Conservation (phyloP, 1,139 yeast species). For the Pichia sp. region DNA sequence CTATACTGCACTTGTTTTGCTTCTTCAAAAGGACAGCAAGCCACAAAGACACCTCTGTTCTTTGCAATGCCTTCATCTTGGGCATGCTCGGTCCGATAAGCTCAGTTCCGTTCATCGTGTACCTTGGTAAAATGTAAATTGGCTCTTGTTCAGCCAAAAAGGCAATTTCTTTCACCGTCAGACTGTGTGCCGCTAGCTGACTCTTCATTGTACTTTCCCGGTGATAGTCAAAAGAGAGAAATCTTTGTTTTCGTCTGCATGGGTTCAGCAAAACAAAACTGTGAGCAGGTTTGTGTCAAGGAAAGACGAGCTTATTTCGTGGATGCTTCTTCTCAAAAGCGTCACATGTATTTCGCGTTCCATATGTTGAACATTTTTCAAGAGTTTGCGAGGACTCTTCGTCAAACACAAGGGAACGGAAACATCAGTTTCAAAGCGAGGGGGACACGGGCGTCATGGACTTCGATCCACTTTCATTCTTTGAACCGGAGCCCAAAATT, state of each 20-base stretch:
- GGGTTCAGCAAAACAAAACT: not conserved
- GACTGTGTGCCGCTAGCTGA: slow-evolving; percentile 58
- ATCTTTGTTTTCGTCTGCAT: not conserved
- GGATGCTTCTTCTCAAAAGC: not conserved
- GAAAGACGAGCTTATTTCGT: not conserved
- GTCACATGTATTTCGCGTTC: slow-evolving; percentile 7
- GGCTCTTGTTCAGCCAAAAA: slow-evolving; percentile 80
- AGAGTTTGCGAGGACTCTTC: not conserved
- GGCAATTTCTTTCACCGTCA: slow-evolving; percentile 74
- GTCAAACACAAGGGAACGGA: not conserved
- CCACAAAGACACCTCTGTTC: slow-evolving; percentile 81
- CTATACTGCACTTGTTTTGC: slow-evolving; percentile 80
- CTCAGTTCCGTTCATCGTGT: slow-evolving; percentile 57
- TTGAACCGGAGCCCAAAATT: slow-evolving; percentile 11
- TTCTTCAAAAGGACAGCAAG: slow-evolving; percentile 75
- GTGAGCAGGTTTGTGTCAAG: not conserved
- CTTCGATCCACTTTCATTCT: slow-evolving; percentile 43
- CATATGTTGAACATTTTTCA: not conserved
- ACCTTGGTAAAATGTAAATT: slow-evolving; percentile 71
- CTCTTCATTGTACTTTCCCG: slow-evolving; percentile 3
- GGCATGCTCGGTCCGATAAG: slow-evolving; percentile 45
- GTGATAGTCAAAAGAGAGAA: not conserved
- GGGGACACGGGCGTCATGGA: slow-evolving; percentile 3
- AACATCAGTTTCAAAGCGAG: not conserved
- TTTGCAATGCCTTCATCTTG: slow-evolving; percentile 50